These are phyloP conservation scores for Saccharomyces hybrid DNA, from an alignment of 1,139 yeast species.

Conservation along the genomic window DNA sequence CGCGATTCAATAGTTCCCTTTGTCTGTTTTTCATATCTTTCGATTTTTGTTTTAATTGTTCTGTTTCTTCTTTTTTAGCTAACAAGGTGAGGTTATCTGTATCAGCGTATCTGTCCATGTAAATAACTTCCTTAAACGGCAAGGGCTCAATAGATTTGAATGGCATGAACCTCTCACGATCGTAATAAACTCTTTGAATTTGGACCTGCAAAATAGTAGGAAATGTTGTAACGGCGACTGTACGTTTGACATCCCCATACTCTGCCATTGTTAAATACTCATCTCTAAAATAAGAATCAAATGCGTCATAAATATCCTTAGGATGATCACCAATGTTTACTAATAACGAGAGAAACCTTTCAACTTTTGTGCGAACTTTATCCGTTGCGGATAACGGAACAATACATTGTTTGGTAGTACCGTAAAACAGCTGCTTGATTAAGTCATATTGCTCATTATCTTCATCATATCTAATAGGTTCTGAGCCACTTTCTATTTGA, in stretches of 20 bases:
- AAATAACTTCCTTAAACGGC: constrained; percentile 68
- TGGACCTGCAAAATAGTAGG: constrained; percentile 87
- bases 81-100: constrained; percentile 52
- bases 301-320: constrained; percentile 78
- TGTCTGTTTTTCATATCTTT: constrained; percentile 39
- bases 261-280: constrained; percentile 67
- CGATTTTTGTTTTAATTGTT: constrained; percentile 56
- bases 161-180: constrained; percentile 61
- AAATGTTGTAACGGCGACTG: constrained; percentile 58
- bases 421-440: constrained; percentile 73
- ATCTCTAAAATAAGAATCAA: constrained; percentile 69
- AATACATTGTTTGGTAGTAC: constrained; percentile 54
- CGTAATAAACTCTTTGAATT: constrained; percentile 88
- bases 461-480: constrained; percentile 54
- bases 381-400: constrained; percentile 33
- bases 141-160: constrained; percentile 78
- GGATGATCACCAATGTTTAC: constrained; percentile 88
- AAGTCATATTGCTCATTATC: constrained; percentile 81
- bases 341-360: constrained; percentile 70
- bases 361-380: constrained; percentile 51
- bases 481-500: constrained; percentile 84
- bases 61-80: constrained; percentile 49
- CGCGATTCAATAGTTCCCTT: constrained; percentile 37
- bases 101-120: constrained; percentile 81
- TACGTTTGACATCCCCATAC: constrained; percentile 60